These are phyloP conservation scores for Curvularia lunata DNA, from an alignment of 2,329 filamentous ascomycete genomes.

Conservation along the genomic window DNA sequence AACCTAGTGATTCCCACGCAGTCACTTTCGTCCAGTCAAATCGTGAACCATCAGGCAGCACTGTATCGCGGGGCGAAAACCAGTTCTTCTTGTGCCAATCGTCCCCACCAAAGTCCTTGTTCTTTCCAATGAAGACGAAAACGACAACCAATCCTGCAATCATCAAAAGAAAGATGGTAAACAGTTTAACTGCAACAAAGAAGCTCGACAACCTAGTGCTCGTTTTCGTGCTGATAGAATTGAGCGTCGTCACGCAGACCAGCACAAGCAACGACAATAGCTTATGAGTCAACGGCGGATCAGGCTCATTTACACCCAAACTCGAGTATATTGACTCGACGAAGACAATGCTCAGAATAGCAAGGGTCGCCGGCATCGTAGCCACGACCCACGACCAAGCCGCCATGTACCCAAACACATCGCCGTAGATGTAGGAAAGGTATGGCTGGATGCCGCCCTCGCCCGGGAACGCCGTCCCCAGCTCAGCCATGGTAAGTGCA, in stretches of 20 bases:
- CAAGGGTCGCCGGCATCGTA: conserved; percentile 69
- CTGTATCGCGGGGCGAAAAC: conserved; percentile 40
- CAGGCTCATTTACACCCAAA: conserved; percentile 64
- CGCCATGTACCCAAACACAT: conserved; percentile 66
- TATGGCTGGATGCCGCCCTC: conserved; percentile 71
- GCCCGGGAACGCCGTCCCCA: conserved; percentile 68
- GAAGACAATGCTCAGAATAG: conserved; percentile 69
- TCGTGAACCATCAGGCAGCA: conserved; percentile 35
- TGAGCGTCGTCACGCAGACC: conserved; percentile 48
- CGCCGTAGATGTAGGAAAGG: conserved; percentile 66
- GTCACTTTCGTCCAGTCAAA: conserved; percentile 51
- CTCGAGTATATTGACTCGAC: conserved; percentile 54
- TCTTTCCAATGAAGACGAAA: conserved; percentile 33
- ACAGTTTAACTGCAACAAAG: conserved; percentile 48
- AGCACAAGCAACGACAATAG: conserved; percentile 49
- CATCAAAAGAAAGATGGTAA: conserved; percentile 46
- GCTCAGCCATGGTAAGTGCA: conserved; percentile 66
- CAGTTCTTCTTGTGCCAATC: conserved; percentile 46
- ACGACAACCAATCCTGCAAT: conserved; percentile 45
- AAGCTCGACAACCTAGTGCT: conserved; percentile 49
- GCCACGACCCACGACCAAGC: conserved; percentile 71
- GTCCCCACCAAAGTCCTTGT: conserved; percentile 40
- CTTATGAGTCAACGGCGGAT: conserved; percentile 53
- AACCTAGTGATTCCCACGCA: conserved; percentile 65
- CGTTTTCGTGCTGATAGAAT: conserved; percentile 54